phyloP scores from a whole-genome alignment of 768 basidiomycete species.

The Auricularia cornea region DNA sequence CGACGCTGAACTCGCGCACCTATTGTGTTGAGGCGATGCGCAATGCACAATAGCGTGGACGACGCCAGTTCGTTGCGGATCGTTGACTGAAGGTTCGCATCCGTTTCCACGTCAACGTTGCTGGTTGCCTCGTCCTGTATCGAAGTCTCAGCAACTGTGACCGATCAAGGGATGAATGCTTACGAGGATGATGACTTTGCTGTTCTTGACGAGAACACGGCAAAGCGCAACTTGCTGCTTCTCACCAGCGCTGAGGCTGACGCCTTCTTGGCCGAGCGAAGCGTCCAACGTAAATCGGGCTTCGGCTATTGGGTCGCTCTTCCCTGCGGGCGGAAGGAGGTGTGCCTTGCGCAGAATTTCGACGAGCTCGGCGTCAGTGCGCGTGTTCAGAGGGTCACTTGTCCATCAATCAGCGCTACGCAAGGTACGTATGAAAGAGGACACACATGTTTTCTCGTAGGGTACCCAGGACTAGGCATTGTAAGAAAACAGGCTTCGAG shows the following conservation, averaged over 20 bases:
- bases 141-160: background rate
- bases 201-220: constrained; percentile 54
- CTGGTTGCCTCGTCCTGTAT: constrained; percentile 57
- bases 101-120: constrained; percentile 54
- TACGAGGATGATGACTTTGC: constrained; percentile 49
- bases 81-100: constrained; percentile 53
- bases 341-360: constrained; percentile 52
- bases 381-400: constrained; percentile 47
- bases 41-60: constrained; percentile 49
- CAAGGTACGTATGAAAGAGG: background rate
- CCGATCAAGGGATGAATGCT: constrained; percentile 7
- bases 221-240: constrained; percentile 55
- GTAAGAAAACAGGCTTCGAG: constrained; percentile 12
- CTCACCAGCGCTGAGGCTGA: constrained; percentile 60
- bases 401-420: background rate
- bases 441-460: constrained; percentile 38
- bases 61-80: constrained; percentile 53
- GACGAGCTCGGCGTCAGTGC: constrained; percentile 55
- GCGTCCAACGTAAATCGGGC: constrained; percentile 61
- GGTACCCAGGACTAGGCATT: constrained; percentile 26
- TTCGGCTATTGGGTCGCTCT: constrained; percentile 36
- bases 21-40: constrained; percentile 53
- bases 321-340: constrained; percentile 47
- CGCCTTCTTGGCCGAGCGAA: constrained; percentile 54
- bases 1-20: constrained; percentile 12